Evolutionary conservation across 83 land plant species (phyloP), one percentile per base, ranked within the genome.

Genomic region (Isoetes engelmannii): DNA sequence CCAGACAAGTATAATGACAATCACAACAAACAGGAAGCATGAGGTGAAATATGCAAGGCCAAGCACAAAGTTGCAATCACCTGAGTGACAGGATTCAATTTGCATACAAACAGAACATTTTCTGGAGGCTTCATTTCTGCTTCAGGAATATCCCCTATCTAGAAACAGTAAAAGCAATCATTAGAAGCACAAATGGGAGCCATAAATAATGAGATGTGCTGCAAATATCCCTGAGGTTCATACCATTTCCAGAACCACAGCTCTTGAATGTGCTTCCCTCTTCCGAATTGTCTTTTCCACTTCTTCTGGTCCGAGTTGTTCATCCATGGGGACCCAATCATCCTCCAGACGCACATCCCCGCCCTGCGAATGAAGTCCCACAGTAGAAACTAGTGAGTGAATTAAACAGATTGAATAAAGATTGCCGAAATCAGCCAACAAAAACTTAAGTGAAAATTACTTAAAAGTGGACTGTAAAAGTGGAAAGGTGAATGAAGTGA

Each of bases 131-230:
- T 88, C 48, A 90, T 72, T 44, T 94, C 99, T 57, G 97, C 99
- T 61, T 94, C 99, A 45, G 99, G 99, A 84, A 94, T 88, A 62
- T 94, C 99, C 42, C 99, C 99, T 45, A 90, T 81, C 98, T 93
- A 81, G n/a, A 51, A 56, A 28, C 5, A 42, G 58, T 44, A n/a
- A n/a, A n/a, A n/a, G n/a, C n/a, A n/a, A n/a, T 58, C 6, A 15
- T 21, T 58, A 6, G 61, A 58, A 21, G 6, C 15, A 7, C 61
- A 58, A 13, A 13, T 50, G 10, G 53, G 10, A 50, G 13, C 10
- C 8, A 50, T 50, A 13, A 50, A 50, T 8, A 50, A 50, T 8
- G 10, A 50, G 13, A 13, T 13, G 13, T 50, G 53, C 13, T 50
- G 8, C 13, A 50, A 13, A 50, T n/a, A n/a, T n/a, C n/a, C n/a